Percentiles rank a stretch among this genome's conserved stretches.
These are phyloP conservation scores for Colletotrichum caudatum DNA, from an alignment of 2,329 filamentous ascomycete species.

Conservation along the genomic window DNA sequence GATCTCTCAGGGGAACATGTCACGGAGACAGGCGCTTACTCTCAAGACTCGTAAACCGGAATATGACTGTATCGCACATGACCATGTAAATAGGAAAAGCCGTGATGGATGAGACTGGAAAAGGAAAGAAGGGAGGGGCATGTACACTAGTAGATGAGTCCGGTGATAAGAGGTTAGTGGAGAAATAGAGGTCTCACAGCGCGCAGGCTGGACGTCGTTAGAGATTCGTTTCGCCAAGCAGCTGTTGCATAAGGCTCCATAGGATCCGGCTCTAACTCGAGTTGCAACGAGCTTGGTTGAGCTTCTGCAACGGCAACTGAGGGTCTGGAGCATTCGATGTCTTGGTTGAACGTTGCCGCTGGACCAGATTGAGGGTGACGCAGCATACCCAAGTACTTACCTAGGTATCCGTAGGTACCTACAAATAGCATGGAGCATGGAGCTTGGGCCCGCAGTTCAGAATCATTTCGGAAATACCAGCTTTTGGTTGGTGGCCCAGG, in stretches of 20 bases:
- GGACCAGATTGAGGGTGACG: background rate
- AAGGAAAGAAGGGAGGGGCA: background rate
- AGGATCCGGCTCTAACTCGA: background rate
- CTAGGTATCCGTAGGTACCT: too few relatives aligned
- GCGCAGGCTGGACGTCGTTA: background rate
- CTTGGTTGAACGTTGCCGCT: slow-evolving; percentile 1
- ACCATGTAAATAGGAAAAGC: background rate
- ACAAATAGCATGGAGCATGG: background rate
- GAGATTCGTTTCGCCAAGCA: background rate
- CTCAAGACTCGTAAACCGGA: background rate
- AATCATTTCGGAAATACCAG: background rate
- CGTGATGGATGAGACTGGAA: background rate
- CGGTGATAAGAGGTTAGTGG: background rate
- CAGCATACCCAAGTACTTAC: background rate
- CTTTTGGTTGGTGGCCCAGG: background rate
- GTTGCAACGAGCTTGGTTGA: background rate
- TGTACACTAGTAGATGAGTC: background rate
- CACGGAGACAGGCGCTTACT: background rate
- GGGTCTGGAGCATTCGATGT: slow-evolving; percentile 7
- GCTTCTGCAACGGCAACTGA: background rate
- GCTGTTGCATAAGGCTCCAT: slow-evolving; percentile 2
- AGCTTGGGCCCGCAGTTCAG: slow-evolving; percentile 11
- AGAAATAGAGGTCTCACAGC: slow-evolving; percentile 4
- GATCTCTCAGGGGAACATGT: background rate
- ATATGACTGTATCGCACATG: background rate